Percentiles rank a stretch among this genome's conserved stretches.
Conservation (phyloP, 2,329 filamentous ascomycete genomes). For the Endocalyx cinctus region DNA sequence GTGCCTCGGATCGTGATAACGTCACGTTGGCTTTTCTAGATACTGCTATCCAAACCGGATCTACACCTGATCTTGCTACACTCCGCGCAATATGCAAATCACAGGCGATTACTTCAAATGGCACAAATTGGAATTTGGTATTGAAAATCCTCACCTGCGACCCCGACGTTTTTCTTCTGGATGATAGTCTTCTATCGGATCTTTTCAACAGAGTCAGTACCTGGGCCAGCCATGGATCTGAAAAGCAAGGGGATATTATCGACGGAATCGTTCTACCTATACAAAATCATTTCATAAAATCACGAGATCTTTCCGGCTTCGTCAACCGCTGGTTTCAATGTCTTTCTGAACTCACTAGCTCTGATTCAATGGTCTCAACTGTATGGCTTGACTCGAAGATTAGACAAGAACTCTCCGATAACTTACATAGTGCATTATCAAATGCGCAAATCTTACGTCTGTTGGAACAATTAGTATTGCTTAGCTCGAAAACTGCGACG, state of each 20-base stretch:
- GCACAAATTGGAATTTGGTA: slow-evolving; percentile 35
- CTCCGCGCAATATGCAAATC: slow-evolving; percentile 27
- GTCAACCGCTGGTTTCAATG: slow-evolving; percentile 32
- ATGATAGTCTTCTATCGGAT: slow-evolving; percentile 23
- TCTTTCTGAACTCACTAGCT: slow-evolving; percentile 13
- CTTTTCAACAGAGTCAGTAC: slow-evolving; percentile 29
- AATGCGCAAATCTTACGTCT: slow-evolving; percentile 31
- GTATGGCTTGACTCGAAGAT: slow-evolving; percentile 24
- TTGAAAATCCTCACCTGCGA: slow-evolving; percentile 40
- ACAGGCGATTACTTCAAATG: slow-evolving; percentile 18
- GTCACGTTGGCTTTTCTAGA: slow-evolving; percentile 27
- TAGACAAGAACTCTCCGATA: slow-evolving; percentile 18
- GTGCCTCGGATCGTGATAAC: slow-evolving; percentile 16
- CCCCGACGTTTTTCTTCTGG: slow-evolving; percentile 38
- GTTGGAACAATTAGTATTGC: slow-evolving; percentile 28
- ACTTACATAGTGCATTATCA: slow-evolving; percentile 33
- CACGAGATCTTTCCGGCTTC: slow-evolving; percentile 35
- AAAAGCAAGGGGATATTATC: slow-evolving; percentile 23
- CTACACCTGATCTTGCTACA: slow-evolving; percentile 27
- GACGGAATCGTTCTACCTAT: slow-evolving; percentile 32
- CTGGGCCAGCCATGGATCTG: slow-evolving; percentile 13
- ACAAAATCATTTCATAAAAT: slow-evolving; percentile 34
- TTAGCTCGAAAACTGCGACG: slow-evolving; percentile 19
- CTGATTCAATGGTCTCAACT: slow-evolving; percentile 12
- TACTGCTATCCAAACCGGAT: slow-evolving; percentile 27